Percentiles rank a stretch among this genome's conserved stretches.
These are phyloP conservation scores for Trametes cubensis DNA, from an alignment of 768 basidiomycete species.

Conservation along the genomic window DNA sequence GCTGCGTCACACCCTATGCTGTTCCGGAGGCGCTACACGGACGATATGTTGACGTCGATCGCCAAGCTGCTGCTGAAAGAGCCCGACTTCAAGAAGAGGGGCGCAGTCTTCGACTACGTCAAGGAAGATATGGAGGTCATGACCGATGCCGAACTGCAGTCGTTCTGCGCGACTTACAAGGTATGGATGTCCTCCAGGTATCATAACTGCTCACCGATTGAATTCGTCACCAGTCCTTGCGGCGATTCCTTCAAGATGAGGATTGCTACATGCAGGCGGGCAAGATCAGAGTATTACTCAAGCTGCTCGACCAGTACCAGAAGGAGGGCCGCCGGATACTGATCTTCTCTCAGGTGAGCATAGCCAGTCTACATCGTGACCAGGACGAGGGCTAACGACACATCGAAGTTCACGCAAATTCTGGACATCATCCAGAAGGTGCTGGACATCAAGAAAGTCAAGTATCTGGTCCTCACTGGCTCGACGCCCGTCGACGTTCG, in stretches of 20 bases:
- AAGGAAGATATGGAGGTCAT: slow-evolving; percentile 98
- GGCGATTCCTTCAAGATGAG: slow-evolving; percentile 73
- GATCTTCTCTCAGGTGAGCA: slow-evolving; percentile 88
- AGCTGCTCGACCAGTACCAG: slow-evolving; percentile 68
- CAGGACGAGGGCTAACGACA: neutral
- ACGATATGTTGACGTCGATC: slow-evolving; percentile 71
- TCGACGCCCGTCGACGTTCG: slow-evolving; percentile 92
- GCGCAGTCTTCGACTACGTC: slow-evolving; percentile 79
- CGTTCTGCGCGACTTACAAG: slow-evolving; percentile 85
- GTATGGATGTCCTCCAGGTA: slow-evolving; percentile 42
- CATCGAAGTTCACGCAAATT: slow-evolving; percentile 85
- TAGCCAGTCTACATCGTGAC: neutral
- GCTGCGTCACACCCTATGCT: slow-evolving; percentile 97
- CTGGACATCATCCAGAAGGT: slow-evolving; percentile 90
- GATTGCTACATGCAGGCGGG: slow-evolving; percentile 84
- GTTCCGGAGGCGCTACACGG: slow-evolving; percentile 84
- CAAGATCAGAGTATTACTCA: slow-evolving; percentile 76
- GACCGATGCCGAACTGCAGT: slow-evolving; percentile 95
- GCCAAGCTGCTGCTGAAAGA: slow-evolving; percentile 87
- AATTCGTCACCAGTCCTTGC: slow-evolving; percentile 53
- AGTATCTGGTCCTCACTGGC: slow-evolving; percentile 86
- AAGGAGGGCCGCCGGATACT: slow-evolving; percentile 78
- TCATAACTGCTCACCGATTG: too few relatives aligned
- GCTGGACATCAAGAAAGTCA: slow-evolving; percentile 68
- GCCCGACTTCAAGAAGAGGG: slow-evolving; percentile 85